Percentiles rank a stretch among this genome's conserved stretches.
Evolutionary conservation across 1,284 basidiomycete genomes (phyloP).

Genomic region (Coriolopsis trogii): DNA sequence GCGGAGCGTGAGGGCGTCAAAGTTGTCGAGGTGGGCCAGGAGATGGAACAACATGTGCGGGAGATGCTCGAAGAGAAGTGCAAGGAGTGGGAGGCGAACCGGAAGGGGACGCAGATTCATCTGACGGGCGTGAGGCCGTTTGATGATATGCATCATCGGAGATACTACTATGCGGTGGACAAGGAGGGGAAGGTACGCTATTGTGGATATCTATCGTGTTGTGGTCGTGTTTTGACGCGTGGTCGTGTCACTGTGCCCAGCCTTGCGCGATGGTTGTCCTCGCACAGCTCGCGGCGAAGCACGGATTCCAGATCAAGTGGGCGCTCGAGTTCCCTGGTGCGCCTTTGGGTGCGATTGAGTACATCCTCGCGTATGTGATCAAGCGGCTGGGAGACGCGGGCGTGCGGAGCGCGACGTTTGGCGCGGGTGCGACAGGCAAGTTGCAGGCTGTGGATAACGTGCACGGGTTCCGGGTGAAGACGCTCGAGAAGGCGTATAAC

Average conservation of each 20-base stretch:
- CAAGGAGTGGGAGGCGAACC: constrained; percentile 46
- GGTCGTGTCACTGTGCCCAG: too few species aligned
- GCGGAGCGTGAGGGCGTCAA: constrained; percentile 52
- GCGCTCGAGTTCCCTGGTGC: constrained; percentile 57
- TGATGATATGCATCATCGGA: constrained; percentile 52
- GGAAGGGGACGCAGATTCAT: constrained; percentile 58
- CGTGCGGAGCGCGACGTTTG: constrained; percentile 47
- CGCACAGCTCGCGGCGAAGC: constrained; percentile 50
- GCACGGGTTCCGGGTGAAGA: constrained; percentile 40
- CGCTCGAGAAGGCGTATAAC: constrained; percentile 50
- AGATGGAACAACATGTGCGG: constrained; percentile 43
- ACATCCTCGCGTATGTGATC: constrained; percentile 51
- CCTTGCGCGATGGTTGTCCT: constrained; percentile 52
- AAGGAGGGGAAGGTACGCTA: constrained; percentile 40
- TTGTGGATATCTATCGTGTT: background rate
- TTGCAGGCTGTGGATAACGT: constrained; percentile 42
- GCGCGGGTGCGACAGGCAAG: constrained; percentile 44
- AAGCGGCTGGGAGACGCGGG: constrained; percentile 47
- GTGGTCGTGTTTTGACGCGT: background rate
- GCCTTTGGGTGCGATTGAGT: constrained; percentile 50
- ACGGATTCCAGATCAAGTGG: constrained; percentile 64
- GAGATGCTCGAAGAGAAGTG: constrained; percentile 45
- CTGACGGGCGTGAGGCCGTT: constrained; percentile 56
- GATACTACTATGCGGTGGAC: constrained; percentile 55
- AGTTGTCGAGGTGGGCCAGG: constrained; percentile 40